Evolutionary conservation across 331 rosid species (phyloP).

Genomic region (Rosa hybrid): DNA sequence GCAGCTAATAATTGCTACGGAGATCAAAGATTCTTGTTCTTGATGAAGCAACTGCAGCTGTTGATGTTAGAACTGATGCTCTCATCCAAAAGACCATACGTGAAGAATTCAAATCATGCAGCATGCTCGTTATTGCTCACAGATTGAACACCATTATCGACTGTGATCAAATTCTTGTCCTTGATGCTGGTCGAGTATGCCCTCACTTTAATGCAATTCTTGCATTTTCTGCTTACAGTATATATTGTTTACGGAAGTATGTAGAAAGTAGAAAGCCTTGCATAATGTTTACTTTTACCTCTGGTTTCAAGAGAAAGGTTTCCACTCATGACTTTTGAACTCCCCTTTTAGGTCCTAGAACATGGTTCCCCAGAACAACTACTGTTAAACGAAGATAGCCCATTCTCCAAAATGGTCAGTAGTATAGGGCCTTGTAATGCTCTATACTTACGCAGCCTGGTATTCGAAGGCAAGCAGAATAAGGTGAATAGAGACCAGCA

Average conservation of each 20-base stretch:
- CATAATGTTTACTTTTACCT: too few species aligned
- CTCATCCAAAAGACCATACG: conserved; percentile 84
- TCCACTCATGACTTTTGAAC: background rate
- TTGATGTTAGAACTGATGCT: conserved; percentile 84
- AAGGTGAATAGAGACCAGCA: conserved; percentile 29
- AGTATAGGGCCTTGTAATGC: conserved; percentile 88
- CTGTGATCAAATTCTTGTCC: conserved; percentile 66
- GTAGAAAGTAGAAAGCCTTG: too few species aligned
- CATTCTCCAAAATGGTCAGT: conserved; percentile 77
- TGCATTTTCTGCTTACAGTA: background rate
- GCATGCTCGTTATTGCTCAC: conserved; percentile 88
- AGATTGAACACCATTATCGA: conserved; percentile 83
- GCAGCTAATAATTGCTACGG: conserved; percentile 69
- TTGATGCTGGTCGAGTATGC: conserved; percentile 72
- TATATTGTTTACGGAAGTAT: background rate
- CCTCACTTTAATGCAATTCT: background rate
- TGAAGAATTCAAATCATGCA: conserved; percentile 76
- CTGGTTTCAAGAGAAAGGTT: background rate
- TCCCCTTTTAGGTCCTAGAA: conserved; percentile 58
- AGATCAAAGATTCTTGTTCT: conserved; percentile 86
- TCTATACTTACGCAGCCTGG: conserved; percentile 57
- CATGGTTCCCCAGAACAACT: conserved; percentile 63
- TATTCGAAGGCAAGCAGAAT: conserved; percentile 34
- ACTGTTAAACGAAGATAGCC: conserved; percentile 56
- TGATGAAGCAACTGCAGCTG: conserved; percentile 94